These are phyloP conservation scores for Vigna angularis DNA, from an alignment of 306 rosid species.

Conservation along the genomic window DNA sequence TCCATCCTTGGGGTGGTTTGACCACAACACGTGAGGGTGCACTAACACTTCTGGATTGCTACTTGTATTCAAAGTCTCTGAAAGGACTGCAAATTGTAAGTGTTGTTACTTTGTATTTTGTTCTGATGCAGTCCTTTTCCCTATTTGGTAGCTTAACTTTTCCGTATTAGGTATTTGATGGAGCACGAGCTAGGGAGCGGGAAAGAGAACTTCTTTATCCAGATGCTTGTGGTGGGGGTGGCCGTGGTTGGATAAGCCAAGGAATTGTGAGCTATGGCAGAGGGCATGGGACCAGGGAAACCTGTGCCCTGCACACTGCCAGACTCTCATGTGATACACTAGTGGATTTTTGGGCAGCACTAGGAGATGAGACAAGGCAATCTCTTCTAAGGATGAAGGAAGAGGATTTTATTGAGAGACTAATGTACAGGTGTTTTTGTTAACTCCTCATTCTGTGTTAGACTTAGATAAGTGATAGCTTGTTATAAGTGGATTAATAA, in stretches of 20 bases:
- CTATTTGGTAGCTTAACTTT: constrained; percentile 41
- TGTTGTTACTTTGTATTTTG: constrained; percentile 32
- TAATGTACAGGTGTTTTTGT: constrained; percentile 89
- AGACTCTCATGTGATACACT: constrained; percentile 97
- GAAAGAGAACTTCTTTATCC: constrained; percentile 98
- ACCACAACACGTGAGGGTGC: constrained; percentile 89
- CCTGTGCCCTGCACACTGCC: constrained; percentile 97
- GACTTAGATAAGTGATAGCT: constrained; percentile 43
- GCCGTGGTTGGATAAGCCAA: constrained; percentile 99
- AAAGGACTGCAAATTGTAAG: constrained; percentile 90
- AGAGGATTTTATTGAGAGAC: constrained; percentile 99
- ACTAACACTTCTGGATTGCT: constrained; percentile 87
- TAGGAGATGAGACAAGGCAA: constrained; percentile 95
- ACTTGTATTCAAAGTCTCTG: constrained; percentile 77
- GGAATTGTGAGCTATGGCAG: constrained; percentile 87
- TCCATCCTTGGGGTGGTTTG: constrained; percentile 99
- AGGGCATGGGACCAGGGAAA: constrained; percentile 97
- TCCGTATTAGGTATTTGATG: constrained; percentile 84
- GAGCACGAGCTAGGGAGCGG: constrained; percentile 96
- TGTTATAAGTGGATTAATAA: constrained; percentile 32
- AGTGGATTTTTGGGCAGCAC: constrained; percentile 98
- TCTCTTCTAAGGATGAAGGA: constrained; percentile 99
- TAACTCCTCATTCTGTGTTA: constrained; percentile 46
- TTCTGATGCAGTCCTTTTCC: constrained; percentile 10
- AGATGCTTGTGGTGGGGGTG: constrained; percentile 99